phyloP scores from a whole-genome alignment of 2,329 filamentous ascomycete genomes.

The Aspergillus hortae region DNA sequence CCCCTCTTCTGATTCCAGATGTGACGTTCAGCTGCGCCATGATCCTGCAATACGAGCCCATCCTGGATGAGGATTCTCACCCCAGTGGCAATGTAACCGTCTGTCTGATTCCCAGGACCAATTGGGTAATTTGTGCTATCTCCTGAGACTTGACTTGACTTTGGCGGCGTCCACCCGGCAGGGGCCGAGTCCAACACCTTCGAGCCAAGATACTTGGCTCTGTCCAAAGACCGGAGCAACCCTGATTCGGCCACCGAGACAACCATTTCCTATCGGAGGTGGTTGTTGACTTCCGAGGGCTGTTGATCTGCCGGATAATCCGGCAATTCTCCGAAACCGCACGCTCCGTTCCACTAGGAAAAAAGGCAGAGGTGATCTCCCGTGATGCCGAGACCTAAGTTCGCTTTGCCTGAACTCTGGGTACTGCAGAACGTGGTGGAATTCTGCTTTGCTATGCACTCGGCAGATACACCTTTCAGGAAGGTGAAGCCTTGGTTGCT shows the following conservation, averaged over 20 bases:
- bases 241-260: background rate
- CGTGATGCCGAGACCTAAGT: background rate
- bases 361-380: background rate
- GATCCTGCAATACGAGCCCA: background rate
- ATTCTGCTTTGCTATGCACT: background rate
- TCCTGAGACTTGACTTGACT: background rate
- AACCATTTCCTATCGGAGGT: background rate
- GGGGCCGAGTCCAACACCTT: background rate
- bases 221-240: background rate
- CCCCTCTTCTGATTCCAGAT: background rate
- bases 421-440: background rate
- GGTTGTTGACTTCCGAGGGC: background rate
- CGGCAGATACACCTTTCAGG: background rate
- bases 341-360: background rate
- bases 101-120: background rate
- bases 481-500: background rate
- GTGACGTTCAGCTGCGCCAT: background rate
- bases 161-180: background rate
- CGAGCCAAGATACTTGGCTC: conserved; percentile 8
- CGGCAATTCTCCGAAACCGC: background rate
- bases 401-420: background rate
- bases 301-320: background rate
- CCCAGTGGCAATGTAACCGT: background rate
- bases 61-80: background rate
- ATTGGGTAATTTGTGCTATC: background rate